A percentile compares a stretch with the other conserved stretches of the same genome.
phyloP scores from a whole-genome alignment of 2,329 filamentous ascomycete species.

The Fusarium sp. region DNA sequence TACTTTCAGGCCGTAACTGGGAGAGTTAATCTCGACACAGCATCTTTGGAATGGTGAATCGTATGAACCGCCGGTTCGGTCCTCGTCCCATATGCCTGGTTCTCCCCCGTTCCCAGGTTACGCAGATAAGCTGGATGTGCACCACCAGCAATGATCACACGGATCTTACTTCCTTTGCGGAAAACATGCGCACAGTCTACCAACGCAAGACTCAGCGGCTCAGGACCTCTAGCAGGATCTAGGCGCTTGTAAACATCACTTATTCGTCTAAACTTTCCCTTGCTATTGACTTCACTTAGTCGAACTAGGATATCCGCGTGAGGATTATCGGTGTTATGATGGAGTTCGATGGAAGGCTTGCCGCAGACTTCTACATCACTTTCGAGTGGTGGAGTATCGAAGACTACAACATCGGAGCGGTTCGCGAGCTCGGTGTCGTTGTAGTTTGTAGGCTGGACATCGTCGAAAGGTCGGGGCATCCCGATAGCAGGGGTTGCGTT shows the following conservation, averaged over 20 bases:
- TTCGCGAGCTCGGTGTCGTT: not conserved
- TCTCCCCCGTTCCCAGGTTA: not conserved
- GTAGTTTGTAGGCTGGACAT: not conserved
- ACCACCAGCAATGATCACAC: not conserved
- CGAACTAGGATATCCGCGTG: not conserved
- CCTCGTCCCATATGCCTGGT: not conserved
- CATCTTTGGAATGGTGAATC: not conserved
- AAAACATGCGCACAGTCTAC: not conserved
- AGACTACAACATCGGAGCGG: rapidly evolving
- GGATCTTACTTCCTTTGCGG: not conserved
- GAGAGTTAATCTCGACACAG: not conserved
- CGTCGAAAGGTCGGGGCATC: not conserved
- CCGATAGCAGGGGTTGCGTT: not conserved
- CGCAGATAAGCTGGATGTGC: not conserved
- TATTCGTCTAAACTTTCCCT: not conserved
- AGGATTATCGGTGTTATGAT: not conserved
- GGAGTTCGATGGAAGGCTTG: not conserved
- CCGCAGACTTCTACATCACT: not conserved
- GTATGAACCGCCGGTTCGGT: not conserved
- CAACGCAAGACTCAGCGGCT: not conserved
- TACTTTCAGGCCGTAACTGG: not conserved
- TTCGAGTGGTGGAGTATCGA: not conserved
- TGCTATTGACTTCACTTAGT: not conserved
- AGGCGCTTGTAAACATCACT: not conserved
- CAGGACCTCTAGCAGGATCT: not conserved